Conservation (phyloP, 352 stramenopile genomes). For the Plasmopara muralis region DNA sequence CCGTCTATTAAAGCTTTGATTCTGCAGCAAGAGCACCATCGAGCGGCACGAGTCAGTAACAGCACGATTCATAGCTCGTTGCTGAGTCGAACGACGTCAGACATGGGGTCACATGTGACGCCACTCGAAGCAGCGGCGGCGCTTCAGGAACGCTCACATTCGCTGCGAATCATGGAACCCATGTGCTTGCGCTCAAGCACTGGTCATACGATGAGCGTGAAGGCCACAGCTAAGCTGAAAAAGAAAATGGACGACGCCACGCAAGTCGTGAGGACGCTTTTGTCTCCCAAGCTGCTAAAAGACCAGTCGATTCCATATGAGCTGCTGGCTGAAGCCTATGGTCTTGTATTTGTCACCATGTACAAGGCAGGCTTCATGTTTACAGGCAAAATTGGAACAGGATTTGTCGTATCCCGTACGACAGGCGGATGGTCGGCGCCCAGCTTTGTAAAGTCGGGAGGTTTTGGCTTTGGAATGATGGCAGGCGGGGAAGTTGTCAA, state of each 20-base stretch:
- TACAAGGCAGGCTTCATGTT: conserved; percentile 80
- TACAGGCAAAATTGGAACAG: conserved; percentile 69
- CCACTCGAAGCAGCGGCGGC: conserved; percentile 23
- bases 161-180: conserved; percentile 35
- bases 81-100: conserved; percentile 21
- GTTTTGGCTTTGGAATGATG: conserved; percentile 80
- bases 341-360: conserved; percentile 72
- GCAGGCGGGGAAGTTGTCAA: conserved; percentile 73
- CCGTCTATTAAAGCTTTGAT: conserved; percentile 50
- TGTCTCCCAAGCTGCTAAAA: conserved; percentile 66
- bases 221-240: conserved; percentile 49
- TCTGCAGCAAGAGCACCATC: conserved; percentile 31
- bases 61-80: conserved; percentile 36
- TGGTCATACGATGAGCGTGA: conserved; percentile 48
- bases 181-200: conserved; percentile 19
- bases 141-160: conserved; percentile 55
- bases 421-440: conserved; percentile 66
- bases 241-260: conserved; percentile 58
- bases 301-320: conserved; percentile 79
- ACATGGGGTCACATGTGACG: conserved; percentile 5
- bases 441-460: conserved; percentile 61
- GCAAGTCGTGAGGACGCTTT: conserved; percentile 64
- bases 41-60: conserved; percentile 27
- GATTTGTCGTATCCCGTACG: conserved; percentile 71
- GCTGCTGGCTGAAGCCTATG: conserved; percentile 64